Evolutionary conservation across 2,329 filamentous ascomycete genomes (phyloP), one percentile per base, ranked within the genome.

Genomic region (Chalaropsis thielavioides): DNA sequence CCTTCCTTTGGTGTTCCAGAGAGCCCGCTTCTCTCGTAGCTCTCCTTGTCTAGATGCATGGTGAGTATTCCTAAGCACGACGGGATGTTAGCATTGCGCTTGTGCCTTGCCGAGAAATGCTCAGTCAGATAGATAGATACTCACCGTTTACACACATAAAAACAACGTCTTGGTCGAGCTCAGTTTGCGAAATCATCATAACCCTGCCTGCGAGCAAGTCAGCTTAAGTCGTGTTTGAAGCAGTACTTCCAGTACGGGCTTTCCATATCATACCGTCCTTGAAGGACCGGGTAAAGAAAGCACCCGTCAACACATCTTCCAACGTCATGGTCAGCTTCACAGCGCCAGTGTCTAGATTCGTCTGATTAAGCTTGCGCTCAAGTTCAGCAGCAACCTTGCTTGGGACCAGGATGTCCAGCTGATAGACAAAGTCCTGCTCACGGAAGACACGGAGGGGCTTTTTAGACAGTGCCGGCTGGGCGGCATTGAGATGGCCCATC

Each of bases 261-360:
- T 22, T 15, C n/a, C n/a, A n/a, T n/a, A n/a, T 60, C 72, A 24
- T 76, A 89, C 89, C 88, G 67, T 80, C 81, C 74, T 95, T 95
- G 69, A 97, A 86, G 72, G 95, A 92, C 54, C 85, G 79, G n/a
- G 83, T 87, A 71, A 96, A 91, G 70, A 96, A 95, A 0, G 85
- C 82, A 0, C 83, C 83, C 41, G 87, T 80, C 0, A 97, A 73
- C 4, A 97, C 72, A 66, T 90, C 84, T 8, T 80, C 80, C 10
- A 96, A 79, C 2, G 83, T 83, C 81, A 95, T 85, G 69, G 83
- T 82, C 1, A 95, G 83, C 67, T 83, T 81, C 40, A 82, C 82
- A 77, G 89, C 95, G 13, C 70, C 69, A 1, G 80, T 79, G 4
- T 24, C n/a, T 7, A 24, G 19, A 17, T 46, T 31, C 40, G 46